These are phyloP conservation scores for Fusarium tupiense DNA, from an alignment of 2,329 filamentous ascomycete genomes.

Conservation along the genomic window DNA sequence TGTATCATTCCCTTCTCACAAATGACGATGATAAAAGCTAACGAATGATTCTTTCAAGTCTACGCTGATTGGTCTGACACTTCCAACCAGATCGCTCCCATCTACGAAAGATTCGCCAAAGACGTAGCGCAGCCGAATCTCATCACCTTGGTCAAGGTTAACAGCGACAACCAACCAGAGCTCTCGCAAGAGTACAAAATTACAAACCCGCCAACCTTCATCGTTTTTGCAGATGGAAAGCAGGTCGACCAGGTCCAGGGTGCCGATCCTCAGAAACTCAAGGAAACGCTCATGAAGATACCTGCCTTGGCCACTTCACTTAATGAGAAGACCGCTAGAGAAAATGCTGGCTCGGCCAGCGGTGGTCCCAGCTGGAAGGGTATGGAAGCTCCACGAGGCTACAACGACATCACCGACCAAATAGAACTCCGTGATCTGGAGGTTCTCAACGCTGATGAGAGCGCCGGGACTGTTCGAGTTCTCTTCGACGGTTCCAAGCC, in stretches of 20 bases:
- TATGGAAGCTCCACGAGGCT: conserved; percentile 79
- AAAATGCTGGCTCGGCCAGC: conserved; percentile 48
- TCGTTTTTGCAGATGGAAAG: conserved; percentile 81
- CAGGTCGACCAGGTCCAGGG: conserved; percentile 76
- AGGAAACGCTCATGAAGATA: conserved; percentile 76
- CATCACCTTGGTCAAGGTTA: conserved; percentile 88
- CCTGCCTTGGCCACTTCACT: conserved; percentile 71
- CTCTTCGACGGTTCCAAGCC: conserved; percentile 79
- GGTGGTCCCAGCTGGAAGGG: conserved; percentile 72
- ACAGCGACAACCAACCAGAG: conserved; percentile 80
- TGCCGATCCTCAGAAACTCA: conserved; percentile 76
- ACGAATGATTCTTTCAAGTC: conserved; percentile 62
- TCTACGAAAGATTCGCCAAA: conserved; percentile 80
- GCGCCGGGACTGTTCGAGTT: conserved; percentile 75
- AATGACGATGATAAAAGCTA: conserved; percentile 10
- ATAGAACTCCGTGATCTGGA: conserved; percentile 84
- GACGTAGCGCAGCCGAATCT: conserved; percentile 75
- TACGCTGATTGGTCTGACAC: conserved; percentile 88
- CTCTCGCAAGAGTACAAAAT: conserved; percentile 79
- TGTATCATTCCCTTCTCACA: conserved; percentile 5
- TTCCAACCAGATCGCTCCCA: conserved; percentile 83
- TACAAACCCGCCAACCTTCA: conserved; percentile 86
- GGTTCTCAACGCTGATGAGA: conserved; percentile 85
- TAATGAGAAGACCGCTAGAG: conserved; percentile 44
- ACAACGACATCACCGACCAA: conserved; percentile 83